A percentile compares a stretch with the other conserved stretches of the same genome.
These are phyloP conservation scores for Candida qinlingensis DNA, from an alignment of 805 yeast genomes.

Conservation along the genomic window DNA sequence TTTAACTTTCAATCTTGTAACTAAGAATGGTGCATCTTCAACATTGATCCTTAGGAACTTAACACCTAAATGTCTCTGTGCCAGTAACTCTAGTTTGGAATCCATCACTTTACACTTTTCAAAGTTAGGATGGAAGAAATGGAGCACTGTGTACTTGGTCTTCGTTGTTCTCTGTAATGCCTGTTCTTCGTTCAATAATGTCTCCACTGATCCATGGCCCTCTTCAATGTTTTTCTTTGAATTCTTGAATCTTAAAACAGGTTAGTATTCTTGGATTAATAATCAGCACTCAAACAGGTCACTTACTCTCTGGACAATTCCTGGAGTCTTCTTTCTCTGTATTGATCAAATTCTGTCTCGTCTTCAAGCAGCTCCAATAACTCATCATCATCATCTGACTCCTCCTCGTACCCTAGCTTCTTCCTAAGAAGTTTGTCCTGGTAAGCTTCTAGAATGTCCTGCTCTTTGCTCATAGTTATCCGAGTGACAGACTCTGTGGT, in stretches of 20 bases:
- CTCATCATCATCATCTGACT: slow-evolving; percentile 34
- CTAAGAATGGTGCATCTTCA: slow-evolving; percentile 66
- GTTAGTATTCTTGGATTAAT: no score
- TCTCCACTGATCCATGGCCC: slow-evolving; percentile 40
- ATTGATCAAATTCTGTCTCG: slow-evolving; percentile 39
- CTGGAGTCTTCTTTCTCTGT: slow-evolving; percentile 60
- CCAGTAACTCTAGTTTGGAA: slow-evolving; percentile 36
- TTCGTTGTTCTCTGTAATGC: slow-evolving; percentile 47
- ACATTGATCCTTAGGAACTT: slow-evolving; percentile 54
- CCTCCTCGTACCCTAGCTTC: slow-evolving; percentile 18
- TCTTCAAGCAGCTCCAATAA: slow-evolving; percentile 47
- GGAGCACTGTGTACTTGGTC: slow-evolving; percentile 43
- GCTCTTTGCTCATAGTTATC: slow-evolving; percentile 5
- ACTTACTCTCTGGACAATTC: slow-evolving; percentile 41
- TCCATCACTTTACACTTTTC: slow-evolving; percentile 58
- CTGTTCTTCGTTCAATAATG: slow-evolving; percentile 46
- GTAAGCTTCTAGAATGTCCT: slow-evolving; percentile 33
- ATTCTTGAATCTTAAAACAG: slow-evolving; percentile 24
- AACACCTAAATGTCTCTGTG: slow-evolving; percentile 53
- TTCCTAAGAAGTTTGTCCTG: slow-evolving; percentile 33
- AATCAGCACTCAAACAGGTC: no score
- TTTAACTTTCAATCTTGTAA: slow-evolving; percentile 53
- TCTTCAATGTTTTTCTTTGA: slow-evolving; percentile 31
- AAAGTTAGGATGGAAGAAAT: slow-evolving; percentile 60
- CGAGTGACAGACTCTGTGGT: background rate